Percentiles rank a stretch among this genome's conserved stretches.
These are phyloP conservation scores for Aspergillus panamensis DNA, from an alignment of 495 filamentous ascomycete species.

Conservation along the genomic window DNA sequence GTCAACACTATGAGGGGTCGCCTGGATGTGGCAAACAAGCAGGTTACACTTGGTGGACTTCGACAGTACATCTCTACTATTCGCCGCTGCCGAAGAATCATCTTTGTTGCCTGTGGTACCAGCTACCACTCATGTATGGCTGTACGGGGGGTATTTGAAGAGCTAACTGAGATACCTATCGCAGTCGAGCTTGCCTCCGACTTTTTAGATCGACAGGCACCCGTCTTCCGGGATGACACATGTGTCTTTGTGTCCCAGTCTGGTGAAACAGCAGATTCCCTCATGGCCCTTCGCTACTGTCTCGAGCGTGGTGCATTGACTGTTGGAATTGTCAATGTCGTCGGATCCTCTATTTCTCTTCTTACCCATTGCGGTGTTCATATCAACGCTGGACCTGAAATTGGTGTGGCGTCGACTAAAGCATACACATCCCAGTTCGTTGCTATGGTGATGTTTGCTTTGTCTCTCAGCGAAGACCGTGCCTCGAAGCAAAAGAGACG, in stretches of 20 bases:
- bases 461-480: constrained; percentile 92
- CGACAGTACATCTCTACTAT: constrained; percentile 96
- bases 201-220: constrained; percentile 94
- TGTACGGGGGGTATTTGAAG: constrained; percentile 94
- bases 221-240: constrained; percentile 99
- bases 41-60: constrained; percentile 89
- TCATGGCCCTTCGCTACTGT: constrained; percentile 96
- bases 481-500: constrained; percentile 89
- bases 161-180: constrained; percentile 96
- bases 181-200: constrained; percentile 95
- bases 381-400: constrained; percentile 98
- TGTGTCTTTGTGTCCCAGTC: constrained; percentile 99
- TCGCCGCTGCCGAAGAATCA: constrained; percentile 89
- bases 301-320: constrained; percentile 94
- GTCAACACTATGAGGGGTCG: constrained; percentile 99
- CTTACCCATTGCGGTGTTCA: constrained; percentile 99
- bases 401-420: constrained; percentile 98
- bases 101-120: constrained; percentile 98
- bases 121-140: constrained; percentile 99
- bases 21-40: constrained; percentile 86
- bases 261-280: constrained; percentile 96
- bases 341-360: constrained; percentile 96
- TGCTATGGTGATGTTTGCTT: constrained; percentile 98
- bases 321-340: constrained; percentile 96
- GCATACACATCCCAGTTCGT: constrained; percentile 99